phyloP scores from a whole-genome alignment of 257 asterid genomes.

The Capsicum rhomboideum region DNA sequence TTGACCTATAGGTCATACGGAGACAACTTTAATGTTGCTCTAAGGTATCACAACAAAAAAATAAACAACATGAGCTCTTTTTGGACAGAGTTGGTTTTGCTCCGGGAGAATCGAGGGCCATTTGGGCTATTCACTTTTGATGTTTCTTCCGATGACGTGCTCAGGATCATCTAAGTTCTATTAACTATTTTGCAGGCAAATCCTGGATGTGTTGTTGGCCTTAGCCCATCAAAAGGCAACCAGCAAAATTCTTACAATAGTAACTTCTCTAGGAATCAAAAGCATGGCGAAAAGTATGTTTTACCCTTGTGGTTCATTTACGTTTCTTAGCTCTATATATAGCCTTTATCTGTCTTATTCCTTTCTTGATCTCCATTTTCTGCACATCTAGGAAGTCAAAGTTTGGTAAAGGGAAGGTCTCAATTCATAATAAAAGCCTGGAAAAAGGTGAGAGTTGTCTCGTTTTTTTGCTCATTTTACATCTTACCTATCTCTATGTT shows the following conservation, averaged over 20 bases:
- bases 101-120: background rate
- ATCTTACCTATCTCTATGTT: background rate
- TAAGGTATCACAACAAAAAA: background rate
- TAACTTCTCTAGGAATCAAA: slow-evolving; percentile 36
- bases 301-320: slow-evolving; percentile 29
- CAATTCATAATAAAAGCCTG: slow-evolving; percentile 27
- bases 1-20: too few species aligned
- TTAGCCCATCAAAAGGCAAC: slow-evolving; percentile 24
- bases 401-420: slow-evolving; percentile 41
- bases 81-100: background rate
- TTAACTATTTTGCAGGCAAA: slow-evolving; percentile 38
- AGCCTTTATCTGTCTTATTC: slow-evolving; percentile 5
- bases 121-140: background rate
- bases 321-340: background rate
- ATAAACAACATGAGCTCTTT: background rate
- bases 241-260: slow-evolving; percentile 41
- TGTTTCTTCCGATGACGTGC: background rate
- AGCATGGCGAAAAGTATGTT: slow-evolving; percentile 27
- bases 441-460: slow-evolving; percentile 45
- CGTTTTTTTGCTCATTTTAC: background rate
- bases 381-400: slow-evolving; percentile 41
- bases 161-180: slow-evolving; percentile 11
- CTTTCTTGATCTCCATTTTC: slow-evolving; percentile 13
- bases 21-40: too few species aligned
- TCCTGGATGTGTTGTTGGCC: slow-evolving; percentile 27